Conservation (phyloP, 257 asterid species). For the Gentiana dahurica region DNA sequence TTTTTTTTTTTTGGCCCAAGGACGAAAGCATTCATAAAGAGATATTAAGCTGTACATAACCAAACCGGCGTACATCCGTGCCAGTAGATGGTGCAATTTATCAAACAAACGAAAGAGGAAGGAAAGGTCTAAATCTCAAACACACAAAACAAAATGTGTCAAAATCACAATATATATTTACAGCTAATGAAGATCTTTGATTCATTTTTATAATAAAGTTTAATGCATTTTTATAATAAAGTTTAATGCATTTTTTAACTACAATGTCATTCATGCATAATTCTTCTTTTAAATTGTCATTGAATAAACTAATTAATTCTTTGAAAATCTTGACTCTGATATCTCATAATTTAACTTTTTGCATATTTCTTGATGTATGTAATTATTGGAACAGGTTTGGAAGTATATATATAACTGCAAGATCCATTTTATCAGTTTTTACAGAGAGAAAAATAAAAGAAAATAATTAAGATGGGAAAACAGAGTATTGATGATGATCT, state of each 20-base stretch:
- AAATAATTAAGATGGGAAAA: constrained; percentile 39
- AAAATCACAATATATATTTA: too few species aligned
- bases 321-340: neutral
- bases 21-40: too few species aligned
- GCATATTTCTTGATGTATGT: neutral
- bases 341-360: neutral
- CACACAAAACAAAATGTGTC: too few species aligned
- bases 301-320: neutral
- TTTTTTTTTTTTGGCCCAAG: too few species aligned
- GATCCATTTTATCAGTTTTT: neutral
- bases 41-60: too few species aligned
- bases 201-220: neutral
- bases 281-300: neutral
- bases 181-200: too few species aligned
- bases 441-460: neutral
- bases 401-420: neutral
- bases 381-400: constrained; percentile 5
- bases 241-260: constrained; percentile 2
- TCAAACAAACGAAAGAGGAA: too few species aligned
- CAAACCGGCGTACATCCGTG: too few species aligned
- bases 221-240: constrained; percentile 4
- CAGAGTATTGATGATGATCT: constrained; percentile 20
- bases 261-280: neutral
- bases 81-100: too few species aligned
- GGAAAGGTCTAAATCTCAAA: too few species aligned